A percentile compares a stretch with the other conserved stretches of the same genome.
phyloP scores from a whole-genome alignment of 441 rosid genomes.

The Gossypium schwendimanii region DNA sequence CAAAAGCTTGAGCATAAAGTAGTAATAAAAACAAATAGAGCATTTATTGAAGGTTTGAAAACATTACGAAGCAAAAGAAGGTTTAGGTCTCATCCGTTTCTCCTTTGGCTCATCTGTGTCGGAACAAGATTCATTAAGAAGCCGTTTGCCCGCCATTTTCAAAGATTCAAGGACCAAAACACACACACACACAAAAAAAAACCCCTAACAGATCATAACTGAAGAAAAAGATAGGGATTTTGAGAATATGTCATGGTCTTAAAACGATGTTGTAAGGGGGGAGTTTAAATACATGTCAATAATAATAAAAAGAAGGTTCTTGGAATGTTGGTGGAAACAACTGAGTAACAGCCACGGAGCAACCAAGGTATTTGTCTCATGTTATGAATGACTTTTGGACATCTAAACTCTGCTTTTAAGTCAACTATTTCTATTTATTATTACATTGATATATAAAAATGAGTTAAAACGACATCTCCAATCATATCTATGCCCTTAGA shows the following conservation, averaged over 20 bases:
- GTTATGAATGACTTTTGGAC: constrained; percentile 44
- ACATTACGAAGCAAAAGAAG: constrained; percentile 53
- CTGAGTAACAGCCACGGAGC: constrained; percentile 28
- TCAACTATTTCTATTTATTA: not conserved
- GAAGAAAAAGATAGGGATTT: not conserved
- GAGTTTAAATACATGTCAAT: constrained; percentile 1
- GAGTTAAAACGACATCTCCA: not conserved
- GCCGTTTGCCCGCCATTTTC: constrained; percentile 44
- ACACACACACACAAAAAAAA: not conserved
- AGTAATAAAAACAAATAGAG: not conserved
- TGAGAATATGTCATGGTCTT: not conserved
- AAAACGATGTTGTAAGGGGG: not conserved
- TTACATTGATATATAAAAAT: not conserved
- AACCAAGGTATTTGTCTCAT: constrained; percentile 14
- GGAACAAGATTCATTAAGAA: constrained; percentile 18
- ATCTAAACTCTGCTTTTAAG: constrained; percentile 27
- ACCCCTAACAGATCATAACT: not conserved
- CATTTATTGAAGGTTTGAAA: not conserved
- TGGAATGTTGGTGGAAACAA: constrained; percentile 53
- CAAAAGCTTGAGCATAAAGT: not conserved
- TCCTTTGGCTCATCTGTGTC: constrained; percentile 33
- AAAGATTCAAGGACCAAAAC: too few species aligned
- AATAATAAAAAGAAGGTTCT: constrained; percentile 40
- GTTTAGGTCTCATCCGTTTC: constrained; percentile 32
- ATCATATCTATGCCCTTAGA: not conserved